Conservation (phyloP, 106 monocot species). For the Iris macrosiphon region DNA sequence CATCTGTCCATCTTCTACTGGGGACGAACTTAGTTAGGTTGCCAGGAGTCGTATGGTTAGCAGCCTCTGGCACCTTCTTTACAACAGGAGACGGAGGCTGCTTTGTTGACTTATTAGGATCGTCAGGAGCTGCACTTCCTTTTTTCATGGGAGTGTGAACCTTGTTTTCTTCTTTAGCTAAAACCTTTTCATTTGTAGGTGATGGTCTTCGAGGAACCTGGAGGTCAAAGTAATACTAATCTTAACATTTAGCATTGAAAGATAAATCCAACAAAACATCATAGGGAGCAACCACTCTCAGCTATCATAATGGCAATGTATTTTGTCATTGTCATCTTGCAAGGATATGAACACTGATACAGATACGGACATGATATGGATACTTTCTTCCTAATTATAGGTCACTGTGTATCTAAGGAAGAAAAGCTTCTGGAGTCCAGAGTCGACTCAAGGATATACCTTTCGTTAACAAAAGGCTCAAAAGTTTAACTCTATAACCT, state of each 20-base stretch:
- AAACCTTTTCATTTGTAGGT: slow-evolving; percentile 22
- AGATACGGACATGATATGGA: too few species aligned
- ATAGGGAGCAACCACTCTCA: too few species aligned
- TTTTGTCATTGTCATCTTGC: too few species aligned
- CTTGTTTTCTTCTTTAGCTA: slow-evolving; percentile 39
- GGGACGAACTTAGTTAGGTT: slow-evolving; percentile 47
- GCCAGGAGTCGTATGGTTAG: slow-evolving; percentile 12
- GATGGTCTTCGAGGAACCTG: slow-evolving; percentile 51
- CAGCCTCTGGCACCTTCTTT: slow-evolving; percentile 40
- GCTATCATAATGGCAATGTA: too few species aligned
- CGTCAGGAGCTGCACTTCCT: slow-evolving; percentile 21
- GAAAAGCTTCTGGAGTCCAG: too few species aligned
- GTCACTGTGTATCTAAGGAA: too few species aligned
- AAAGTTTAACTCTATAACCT: too few species aligned
- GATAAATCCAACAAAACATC: not conserved
- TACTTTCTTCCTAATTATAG: too few species aligned
- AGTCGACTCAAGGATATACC: too few species aligned
- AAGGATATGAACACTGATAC: too few species aligned
- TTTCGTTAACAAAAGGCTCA: too few species aligned
- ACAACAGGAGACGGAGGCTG: slow-evolving; percentile 1
- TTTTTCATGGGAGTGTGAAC: slow-evolving; percentile 33
- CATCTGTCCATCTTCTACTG: slow-evolving; percentile 49
- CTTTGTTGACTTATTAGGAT: slow-evolving; percentile 29
- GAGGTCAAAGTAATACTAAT: slow-evolving; percentile 1
- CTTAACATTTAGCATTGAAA: not conserved